Conservation (phyloP, 106 monocot species). For the Platanthera zijinensis region DNA sequence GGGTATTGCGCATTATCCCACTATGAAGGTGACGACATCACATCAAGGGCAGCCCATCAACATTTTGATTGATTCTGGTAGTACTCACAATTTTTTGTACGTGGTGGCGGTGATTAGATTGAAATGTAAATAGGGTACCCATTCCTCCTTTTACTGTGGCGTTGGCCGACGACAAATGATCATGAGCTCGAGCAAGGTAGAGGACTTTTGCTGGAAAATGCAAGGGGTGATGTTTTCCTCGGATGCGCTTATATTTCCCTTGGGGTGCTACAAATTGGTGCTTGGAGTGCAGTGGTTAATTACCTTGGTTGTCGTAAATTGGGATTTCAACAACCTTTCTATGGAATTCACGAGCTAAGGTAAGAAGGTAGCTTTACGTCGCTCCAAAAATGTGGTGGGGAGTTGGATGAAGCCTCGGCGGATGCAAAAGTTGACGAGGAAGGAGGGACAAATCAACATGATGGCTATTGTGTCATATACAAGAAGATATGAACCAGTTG, state of each 20-base stretch:
- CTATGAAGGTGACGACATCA: too few relatives aligned
- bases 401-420: too few relatives aligned
- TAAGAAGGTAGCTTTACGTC: neutral
- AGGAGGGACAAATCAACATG: neutral
- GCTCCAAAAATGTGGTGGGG: too few relatives aligned
- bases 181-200: neutral
- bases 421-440: too few relatives aligned
- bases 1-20: too few relatives aligned
- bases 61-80: too few relatives aligned
- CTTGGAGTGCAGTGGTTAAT: neutral
- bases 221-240: neutral
- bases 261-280: neutral
- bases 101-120: too few relatives aligned
- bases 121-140: too few relatives aligned
- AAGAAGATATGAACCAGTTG: neutral
- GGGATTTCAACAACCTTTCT: too few relatives aligned
- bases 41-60: too few relatives aligned
- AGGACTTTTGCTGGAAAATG: neutral
- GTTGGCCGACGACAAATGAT: neutral
- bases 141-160: neutral
- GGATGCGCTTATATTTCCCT: neutral
- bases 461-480: neutral
- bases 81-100: too few relatives aligned
- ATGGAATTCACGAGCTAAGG: neutral
- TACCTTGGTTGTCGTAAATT: neutral